Percentiles rank a stretch among this genome's conserved stretches.
Conservation (phyloP, 257 asterid species). For the Coffea canephora region DNA sequence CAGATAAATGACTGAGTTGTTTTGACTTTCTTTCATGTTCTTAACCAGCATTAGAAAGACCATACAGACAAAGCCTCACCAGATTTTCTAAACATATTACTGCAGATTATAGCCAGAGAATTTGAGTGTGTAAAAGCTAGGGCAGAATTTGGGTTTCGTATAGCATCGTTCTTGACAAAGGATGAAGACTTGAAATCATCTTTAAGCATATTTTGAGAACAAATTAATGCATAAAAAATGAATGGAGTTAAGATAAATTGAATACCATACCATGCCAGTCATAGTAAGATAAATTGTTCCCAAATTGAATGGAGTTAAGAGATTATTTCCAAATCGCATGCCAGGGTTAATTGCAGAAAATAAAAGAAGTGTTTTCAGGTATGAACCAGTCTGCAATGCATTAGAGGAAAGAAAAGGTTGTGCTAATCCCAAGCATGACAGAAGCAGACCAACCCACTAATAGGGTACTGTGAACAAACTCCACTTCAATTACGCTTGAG, state of each 20-base stretch:
- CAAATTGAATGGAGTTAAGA: not conserved
- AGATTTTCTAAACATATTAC: too few species aligned
- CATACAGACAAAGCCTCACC: not conserved
- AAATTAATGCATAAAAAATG: too few species aligned
- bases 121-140: too few species aligned
- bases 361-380: not conserved
- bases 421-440: not conserved
- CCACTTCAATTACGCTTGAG: not conserved
- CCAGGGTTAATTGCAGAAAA: not conserved
- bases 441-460: not conserved
- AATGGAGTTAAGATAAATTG: not conserved
- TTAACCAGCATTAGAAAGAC: not conserved
- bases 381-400: not conserved
- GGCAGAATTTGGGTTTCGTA: too few species aligned
- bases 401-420: not conserved
- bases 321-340: not conserved
- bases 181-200: too few species aligned
- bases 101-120: too few species aligned
- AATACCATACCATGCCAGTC: not conserved
- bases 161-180: too few species aligned
- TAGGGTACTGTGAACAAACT: not conserved
- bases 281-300: not conserved
- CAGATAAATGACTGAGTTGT: too few species aligned
- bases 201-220: too few species aligned
- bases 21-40: not conserved